These are phyloP conservation scores for Komagataella phaffii DNA, from an alignment of 805 yeast genomes.

Conservation along the genomic window DNA sequence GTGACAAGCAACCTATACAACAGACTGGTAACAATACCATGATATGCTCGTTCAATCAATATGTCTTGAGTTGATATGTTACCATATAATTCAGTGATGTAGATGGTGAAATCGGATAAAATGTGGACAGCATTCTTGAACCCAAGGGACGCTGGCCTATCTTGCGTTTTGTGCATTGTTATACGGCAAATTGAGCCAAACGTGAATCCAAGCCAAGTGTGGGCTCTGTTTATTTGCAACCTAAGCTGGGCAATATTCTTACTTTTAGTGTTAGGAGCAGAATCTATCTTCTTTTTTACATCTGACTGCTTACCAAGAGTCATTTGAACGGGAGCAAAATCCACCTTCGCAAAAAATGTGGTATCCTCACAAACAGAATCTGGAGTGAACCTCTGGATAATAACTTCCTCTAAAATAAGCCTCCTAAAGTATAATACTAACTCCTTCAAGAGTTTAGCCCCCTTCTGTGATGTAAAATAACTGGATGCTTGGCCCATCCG, in stretches of 20 bases:
- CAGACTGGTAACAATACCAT: constrained; percentile 12
- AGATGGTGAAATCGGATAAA: constrained; percentile 11
- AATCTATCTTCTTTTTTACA: constrained; percentile 19
- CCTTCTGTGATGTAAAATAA: constrained; percentile 26
- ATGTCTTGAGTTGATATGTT: constrained; percentile 9
- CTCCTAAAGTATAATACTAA: constrained; percentile 36
- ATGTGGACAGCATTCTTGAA: constrained; percentile 15
- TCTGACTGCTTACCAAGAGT: constrained; percentile 26
- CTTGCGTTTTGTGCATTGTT: constrained; percentile 29
- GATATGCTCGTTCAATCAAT: constrained; percentile 13
- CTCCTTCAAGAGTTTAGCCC: constrained; percentile 24
- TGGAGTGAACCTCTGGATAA: constrained; percentile 35
- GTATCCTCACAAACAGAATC: constrained; percentile 30
- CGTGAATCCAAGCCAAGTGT: constrained; percentile 21
- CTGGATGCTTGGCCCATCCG: constrained; percentile 26
- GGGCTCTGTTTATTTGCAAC: constrained; percentile 33
- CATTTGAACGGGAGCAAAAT: constrained; percentile 27
- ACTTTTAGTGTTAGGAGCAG: constrained; percentile 40
- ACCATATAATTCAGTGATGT: constrained; percentile 7
- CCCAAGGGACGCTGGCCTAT: constrained; percentile 14
- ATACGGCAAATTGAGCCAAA: constrained; percentile 15
- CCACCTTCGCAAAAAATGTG: constrained; percentile 17
- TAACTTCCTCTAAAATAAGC: constrained; percentile 42
- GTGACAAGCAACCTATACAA: constrained; percentile 11
- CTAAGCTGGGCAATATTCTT: constrained; percentile 51